Base-by-base conservation (phyloP, 1,139 yeast genomes). In the Kodamaea sp. region DNA sequence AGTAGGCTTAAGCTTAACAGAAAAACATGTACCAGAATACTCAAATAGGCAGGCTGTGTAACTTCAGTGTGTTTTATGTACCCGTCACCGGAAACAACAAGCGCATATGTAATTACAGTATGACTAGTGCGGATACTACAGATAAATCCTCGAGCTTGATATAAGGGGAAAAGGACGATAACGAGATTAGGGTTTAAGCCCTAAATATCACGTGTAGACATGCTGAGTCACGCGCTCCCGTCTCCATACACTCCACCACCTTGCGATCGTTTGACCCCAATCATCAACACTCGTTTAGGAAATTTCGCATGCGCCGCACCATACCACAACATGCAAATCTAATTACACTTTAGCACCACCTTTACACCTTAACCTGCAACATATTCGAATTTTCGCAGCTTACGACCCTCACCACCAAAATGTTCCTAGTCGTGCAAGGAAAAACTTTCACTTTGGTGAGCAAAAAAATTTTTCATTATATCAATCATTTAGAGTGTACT, bases 391-490 rank as follows among this genome's bases (percentile, higher is more conserved):
- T n/a, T 19, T 9, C 20, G n/a, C n/a, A n/a, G 7, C 11, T 7
- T 6, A 24, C 27, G 10, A 13, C 18, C 13, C 15, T n/a, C 13
- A 19, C 28, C 18, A 26, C 22, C 28, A 12, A 26, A 22, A 12
- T 26, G 3, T 6, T n/a, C 26, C 26, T 22, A 31, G 40, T 37
- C 40, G 37, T 34, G 40, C 40, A 29, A 19, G 31, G 30, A 28
- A 24, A 34, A 28, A 28, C 28, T 25, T 25, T 19, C 37, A 15
- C 30, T 29, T n/a, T 29, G 38, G 23, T 32, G 36, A 37, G 28
- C 39, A 35, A 39, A 37, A 43, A 45, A 45, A 45, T 35, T 45
- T 45, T 45, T 45, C 47, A 41, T 36, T 34, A 36, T 33, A 40
- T 31, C 33, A 24, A 30, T 27, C 21, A 19, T 22, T 28, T 15